Evolutionary conservation across 805 yeast genomes (phyloP), one percentile per base, ranked within the genome.

Genomic region (Phaffomyces antillensis): DNA sequence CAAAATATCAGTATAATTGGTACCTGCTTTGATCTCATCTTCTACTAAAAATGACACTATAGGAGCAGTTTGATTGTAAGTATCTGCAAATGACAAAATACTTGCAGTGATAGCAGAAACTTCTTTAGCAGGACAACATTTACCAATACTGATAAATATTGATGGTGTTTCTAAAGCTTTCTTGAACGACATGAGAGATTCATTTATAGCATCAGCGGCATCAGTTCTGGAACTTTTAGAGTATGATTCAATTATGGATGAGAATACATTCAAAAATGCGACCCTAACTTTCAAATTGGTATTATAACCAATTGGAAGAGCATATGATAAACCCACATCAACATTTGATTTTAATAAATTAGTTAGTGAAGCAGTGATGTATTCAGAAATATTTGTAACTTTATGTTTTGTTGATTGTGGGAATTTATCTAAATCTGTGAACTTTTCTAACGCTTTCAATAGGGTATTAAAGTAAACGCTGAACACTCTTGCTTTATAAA

Each of bases 281-380:
- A 82, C 68, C 48, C 93, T 68, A 26, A 86, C 80, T 43, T 79
- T 73, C 13, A 66, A 62, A 58, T 84, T 83, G 20, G 74, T 73
- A 54, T 86, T 86, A 54, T 80, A 86, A 0, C 95, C 93, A 59
- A 87, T 72, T 0, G 93, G 89, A 15, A 87, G 61, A 3, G 90
- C 88, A 60, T 77, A 78, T 42, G 78, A 79, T 54, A 88, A 66
- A 8, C 96, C 95, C 23, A 85, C 80, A 44, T 83, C 88, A 7
- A 83, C 79, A 54, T 88, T 88, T 5, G 86, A 73, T 52, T 77
- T 80, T 39, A 88, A 68, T 42, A 88, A 61, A 51, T 84, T 84
- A 3, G 89, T 79, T 41, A 87, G 67, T 18, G 86, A 79, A 20
- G 69, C 65, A 43, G 86, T 76, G 11, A 82, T 77, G 60, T 81